These are phyloP conservation scores for Mortierella sp. DNA, from an alignment of 371 early-diverging fungal genomes.

Conservation along the genomic window DNA sequence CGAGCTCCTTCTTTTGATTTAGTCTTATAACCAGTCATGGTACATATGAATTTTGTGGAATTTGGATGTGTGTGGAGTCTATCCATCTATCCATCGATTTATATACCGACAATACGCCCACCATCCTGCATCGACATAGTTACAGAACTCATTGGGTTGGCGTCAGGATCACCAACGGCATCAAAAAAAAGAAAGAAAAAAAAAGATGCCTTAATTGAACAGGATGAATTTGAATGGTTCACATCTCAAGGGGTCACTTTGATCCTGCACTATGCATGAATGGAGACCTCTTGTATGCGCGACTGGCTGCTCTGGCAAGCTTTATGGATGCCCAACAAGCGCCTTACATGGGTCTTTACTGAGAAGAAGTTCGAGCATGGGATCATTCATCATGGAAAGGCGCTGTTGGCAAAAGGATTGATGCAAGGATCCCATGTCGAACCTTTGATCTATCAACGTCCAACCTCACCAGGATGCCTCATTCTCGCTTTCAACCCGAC, in stretches of 20 bases:
- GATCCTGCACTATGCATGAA: constrained; percentile 14
- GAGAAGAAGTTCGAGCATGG: background rate
- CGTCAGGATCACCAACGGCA: constrained; percentile 5
- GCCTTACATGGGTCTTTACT: background rate
- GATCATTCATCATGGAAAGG: background rate
- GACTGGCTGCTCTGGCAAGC: no score
- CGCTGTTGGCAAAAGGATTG: background rate
- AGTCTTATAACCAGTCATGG: constrained; percentile 46
- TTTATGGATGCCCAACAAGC: background rate
- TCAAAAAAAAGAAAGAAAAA: background rate
- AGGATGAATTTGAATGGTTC: background rate
- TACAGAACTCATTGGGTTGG: background rate
- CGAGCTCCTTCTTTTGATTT: constrained; percentile 45
- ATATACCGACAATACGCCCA: background rate
- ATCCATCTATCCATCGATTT: constrained; percentile 50
- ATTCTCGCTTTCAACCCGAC: background rate
- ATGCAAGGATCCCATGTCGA: constrained; percentile 17
- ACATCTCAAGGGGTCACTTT: constrained; percentile 28
- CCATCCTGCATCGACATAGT: background rate
- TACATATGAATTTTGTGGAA: constrained; percentile 11
- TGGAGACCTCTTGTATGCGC: background rate
- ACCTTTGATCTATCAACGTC: constrained; percentile 22
- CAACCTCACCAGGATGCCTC: background rate
- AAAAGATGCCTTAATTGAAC: background rate
- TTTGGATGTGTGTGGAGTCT: background rate